Conservation (phyloP, 2,329 filamentous ascomycete genomes). For the Sordariomycetes sp. region DNA sequence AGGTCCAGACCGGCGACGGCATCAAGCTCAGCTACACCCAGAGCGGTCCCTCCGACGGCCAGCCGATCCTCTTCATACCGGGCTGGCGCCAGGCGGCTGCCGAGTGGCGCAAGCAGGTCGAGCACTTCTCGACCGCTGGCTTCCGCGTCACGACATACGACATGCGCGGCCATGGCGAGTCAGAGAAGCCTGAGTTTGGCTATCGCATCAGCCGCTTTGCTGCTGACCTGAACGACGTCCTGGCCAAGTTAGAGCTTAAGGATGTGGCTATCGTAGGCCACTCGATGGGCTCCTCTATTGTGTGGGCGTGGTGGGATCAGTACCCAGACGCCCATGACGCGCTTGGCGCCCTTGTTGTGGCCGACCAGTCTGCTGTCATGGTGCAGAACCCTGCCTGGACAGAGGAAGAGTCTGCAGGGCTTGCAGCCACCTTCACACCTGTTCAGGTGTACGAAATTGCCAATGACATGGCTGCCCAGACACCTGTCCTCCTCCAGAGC, state of each 20-base stretch:
- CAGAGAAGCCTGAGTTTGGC: slow-evolving; percentile 18
- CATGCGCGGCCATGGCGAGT: slow-evolving; percentile 21
- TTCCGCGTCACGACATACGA: slow-evolving; percentile 20
- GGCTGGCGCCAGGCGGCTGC: slow-evolving; percentile 20
- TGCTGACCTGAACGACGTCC: slow-evolving; percentile 16
- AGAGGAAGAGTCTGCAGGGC: slow-evolving; percentile 9
- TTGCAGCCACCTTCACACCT: slow-evolving; percentile 13
- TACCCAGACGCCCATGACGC: slow-evolving; percentile 13
- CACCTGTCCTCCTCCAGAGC: slow-evolving; percentile 9
- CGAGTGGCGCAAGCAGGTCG: slow-evolving; percentile 18
- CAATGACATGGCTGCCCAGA: slow-evolving; percentile 9
- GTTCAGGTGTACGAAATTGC: slow-evolving; percentile 9
- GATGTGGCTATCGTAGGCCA: slow-evolving; percentile 20
- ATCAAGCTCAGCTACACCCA: slow-evolving; percentile 17
- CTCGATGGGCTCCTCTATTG: slow-evolving; percentile 21
- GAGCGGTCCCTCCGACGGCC: slow-evolving; percentile 11
- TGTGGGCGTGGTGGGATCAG: slow-evolving; percentile 20
- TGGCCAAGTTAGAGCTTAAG: slow-evolving; percentile 16
- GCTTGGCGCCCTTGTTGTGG: slow-evolving; percentile 16
- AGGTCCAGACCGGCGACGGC: slow-evolving; percentile 13
- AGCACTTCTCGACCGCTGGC: slow-evolving; percentile 13
- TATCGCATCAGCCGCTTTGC: slow-evolving; percentile 17
- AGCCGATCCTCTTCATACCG: slow-evolving; percentile 18
- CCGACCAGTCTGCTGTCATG: slow-evolving; percentile 17
- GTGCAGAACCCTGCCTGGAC: slow-evolving; percentile 16